Conservation (phyloP, 1,139 yeast species). For the Candida albicans region DNA sequence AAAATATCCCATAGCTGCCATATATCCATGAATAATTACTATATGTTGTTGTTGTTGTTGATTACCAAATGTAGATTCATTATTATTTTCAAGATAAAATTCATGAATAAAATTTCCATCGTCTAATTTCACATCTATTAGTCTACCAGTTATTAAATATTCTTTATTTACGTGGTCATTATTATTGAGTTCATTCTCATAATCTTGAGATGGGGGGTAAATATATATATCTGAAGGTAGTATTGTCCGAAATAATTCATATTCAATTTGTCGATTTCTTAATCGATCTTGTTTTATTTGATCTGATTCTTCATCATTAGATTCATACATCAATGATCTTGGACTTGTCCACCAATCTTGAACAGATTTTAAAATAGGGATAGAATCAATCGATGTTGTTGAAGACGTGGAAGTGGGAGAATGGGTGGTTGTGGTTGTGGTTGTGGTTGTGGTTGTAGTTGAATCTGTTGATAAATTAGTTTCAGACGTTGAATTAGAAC, state of each 20-base stretch:
- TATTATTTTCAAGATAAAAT: slow-evolving; percentile 32
- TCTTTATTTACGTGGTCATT: background rate
- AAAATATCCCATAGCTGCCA: slow-evolving; percentile 50
- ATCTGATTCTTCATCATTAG: background rate
- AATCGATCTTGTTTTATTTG: slow-evolving; percentile 28
- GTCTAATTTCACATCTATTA: slow-evolving; percentile 34
- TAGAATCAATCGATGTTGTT: slow-evolving; percentile 18
- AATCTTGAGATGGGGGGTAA: slow-evolving; percentile 19
- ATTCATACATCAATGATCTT: slow-evolving; percentile 3
- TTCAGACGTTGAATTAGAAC: background rate
- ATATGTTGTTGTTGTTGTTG: slow-evolving; percentile 23
- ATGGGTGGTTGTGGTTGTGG: no score
- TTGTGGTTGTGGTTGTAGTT: no score
- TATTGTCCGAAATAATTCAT: slow-evolving; percentile 35
- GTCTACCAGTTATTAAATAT: slow-evolving; percentile 19
- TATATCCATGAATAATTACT: slow-evolving; percentile 45
- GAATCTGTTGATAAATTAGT: background rate
- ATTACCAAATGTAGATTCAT: no score
- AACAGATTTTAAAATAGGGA: slow-evolving; percentile 30
- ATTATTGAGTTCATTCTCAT: slow-evolving; percentile 7
- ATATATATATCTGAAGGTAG: slow-evolving; percentile 32
- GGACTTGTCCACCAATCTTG: slow-evolving; percentile 41
- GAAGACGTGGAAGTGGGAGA: slow-evolving; percentile 7
- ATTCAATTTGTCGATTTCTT: slow-evolving; percentile 32
- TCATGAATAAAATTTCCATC: slow-evolving; percentile 38